Evolutionary conservation across 2,329 filamentous ascomycete species (phyloP), one percentile per base, ranked within the genome.

Genomic region (Epichloe typhina): DNA sequence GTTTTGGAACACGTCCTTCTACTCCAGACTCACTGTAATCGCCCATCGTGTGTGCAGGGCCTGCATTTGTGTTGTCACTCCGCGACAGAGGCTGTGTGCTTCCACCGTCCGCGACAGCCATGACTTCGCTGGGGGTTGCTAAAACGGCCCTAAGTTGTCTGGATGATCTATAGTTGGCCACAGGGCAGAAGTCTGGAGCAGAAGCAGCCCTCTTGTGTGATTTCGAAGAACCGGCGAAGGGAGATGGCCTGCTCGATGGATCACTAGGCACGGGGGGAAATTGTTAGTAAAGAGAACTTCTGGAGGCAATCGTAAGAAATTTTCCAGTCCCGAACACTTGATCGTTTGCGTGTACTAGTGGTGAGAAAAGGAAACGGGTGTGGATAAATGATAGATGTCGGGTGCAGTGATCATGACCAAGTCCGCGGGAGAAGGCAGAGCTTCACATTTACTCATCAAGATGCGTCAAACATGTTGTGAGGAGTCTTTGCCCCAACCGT

Each of bases 151-250:
- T 57, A 37, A 52, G 38, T 17, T 51, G 51, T 35, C 50, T 48
- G 17, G 49, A 52, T 7, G 49, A 31, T 23, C 43, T 19, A 54
- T 47, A 47, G n/a, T 53, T 46, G n/a, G 35, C 35, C 26, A 41
- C 19, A 5, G 42, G 64, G 8, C 66, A 61, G 49, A 73, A 70
- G 52, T 72, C 66, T 11, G 75, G 74, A 6, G 73, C 75, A 8
- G 75, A 77, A 17, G 69, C 67, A 3, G 74, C 69, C 52, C 74
- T 64, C 57, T 75, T 77, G 58, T 78, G 74, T 37, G 62, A 58
- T 46, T 59, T 67, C 1, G 61, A 56, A 51, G 59, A 46, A 41
- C 57, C 49, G 49, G 56, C 54, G 31, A 54, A 47, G 33, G 49
- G 52, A 37, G 47, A 45, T 52, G 31, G 54, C 45, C 38, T 57